phyloP scores from a whole-genome alignment of 2,329 filamentous ascomycete genomes.

The Cladosporium sp. region DNA sequence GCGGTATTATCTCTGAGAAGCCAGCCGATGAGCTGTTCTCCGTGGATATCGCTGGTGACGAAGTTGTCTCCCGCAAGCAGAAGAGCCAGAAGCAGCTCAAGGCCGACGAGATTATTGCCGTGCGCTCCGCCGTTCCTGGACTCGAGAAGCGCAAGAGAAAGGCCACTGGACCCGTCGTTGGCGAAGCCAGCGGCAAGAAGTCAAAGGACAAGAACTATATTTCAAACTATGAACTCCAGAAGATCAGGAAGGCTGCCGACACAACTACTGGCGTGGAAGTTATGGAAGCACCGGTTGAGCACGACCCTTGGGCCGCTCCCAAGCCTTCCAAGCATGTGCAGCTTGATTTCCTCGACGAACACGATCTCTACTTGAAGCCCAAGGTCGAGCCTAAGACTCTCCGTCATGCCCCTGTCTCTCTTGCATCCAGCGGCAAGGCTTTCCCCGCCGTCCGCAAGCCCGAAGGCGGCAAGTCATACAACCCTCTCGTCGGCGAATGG shows the following conservation, averaged over 20 bases:
- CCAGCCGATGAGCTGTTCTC: constrained; percentile 80
- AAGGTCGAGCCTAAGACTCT: constrained; percentile 74
- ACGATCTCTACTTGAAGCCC: constrained; percentile 47
- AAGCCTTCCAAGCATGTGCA: constrained; percentile 52
- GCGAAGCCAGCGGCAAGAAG: constrained; percentile 68
- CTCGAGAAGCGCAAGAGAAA: constrained; percentile 75
- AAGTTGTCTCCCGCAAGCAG: constrained; percentile 64
- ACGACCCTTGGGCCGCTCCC: constrained; percentile 76
- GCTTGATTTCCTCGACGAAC: constrained; percentile 63
- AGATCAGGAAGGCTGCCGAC: constrained; percentile 73
- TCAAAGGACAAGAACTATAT: constrained; percentile 73
- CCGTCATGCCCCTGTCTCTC: constrained; percentile 73
- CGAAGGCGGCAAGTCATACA: constrained; percentile 84
- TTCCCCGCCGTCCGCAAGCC: constrained; percentile 79
- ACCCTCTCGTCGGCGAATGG: constrained; percentile 85
- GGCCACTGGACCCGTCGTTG: constrained; percentile 70
- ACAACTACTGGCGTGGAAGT: constrained; percentile 63
- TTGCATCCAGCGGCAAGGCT: constrained; percentile 77
- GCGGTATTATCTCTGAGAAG: constrained; percentile 84
- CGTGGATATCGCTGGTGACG: constrained; percentile 73
- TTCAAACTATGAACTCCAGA: constrained; percentile 77
- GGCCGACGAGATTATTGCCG: constrained; percentile 85
- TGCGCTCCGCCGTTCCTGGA: constrained; percentile 78
- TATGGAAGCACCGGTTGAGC: constrained; percentile 58
- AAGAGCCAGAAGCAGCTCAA: constrained; percentile 77